phyloP scores from a whole-genome alignment of 495 filamentous ascomycete genomes.

The Penicillium roqueforti region DNA sequence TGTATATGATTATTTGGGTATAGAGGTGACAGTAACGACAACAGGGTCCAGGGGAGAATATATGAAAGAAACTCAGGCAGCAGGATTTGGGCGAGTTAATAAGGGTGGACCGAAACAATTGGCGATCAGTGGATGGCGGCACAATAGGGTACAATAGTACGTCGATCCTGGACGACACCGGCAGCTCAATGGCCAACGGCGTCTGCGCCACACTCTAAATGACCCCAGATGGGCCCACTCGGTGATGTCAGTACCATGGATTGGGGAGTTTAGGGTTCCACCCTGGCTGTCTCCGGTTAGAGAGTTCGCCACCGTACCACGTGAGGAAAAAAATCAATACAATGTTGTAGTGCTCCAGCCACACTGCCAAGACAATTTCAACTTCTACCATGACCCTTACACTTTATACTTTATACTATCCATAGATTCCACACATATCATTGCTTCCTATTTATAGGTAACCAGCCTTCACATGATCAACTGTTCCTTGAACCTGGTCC shows the following conservation, averaged over 20 bases:
- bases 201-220: slow-evolving; percentile 17
- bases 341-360: slow-evolving; percentile 4
- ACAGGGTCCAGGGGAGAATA: slow-evolving; percentile 2
- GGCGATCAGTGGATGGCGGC: slow-evolving; percentile 25
- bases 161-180: slow-evolving; percentile 10
- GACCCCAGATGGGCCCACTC: neutral
- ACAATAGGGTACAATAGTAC: neutral
- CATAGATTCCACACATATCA: neutral
- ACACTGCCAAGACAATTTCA: slow-evolving; percentile 2
- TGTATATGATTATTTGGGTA: neutral
- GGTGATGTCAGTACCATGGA: slow-evolving; percentile 5
- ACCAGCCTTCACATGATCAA: neutral
- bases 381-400: neutral
- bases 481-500: neutral
- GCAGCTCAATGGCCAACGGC: slow-evolving; percentile 6
- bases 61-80: slow-evolving; percentile 17
- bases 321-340: slow-evolving; percentile 3
- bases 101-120: slow-evolving; percentile 20
- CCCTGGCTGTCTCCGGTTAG: neutral
- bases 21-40: neutral
- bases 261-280: neutral
- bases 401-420: neutral
- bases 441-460: neutral
- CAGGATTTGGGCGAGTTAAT: slow-evolving; percentile 24
- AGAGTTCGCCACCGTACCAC: slow-evolving; percentile 8